phyloP scores from a whole-genome alignment of 2,329 filamentous ascomycete species.

The Aspergillus transmontanensis region DNA sequence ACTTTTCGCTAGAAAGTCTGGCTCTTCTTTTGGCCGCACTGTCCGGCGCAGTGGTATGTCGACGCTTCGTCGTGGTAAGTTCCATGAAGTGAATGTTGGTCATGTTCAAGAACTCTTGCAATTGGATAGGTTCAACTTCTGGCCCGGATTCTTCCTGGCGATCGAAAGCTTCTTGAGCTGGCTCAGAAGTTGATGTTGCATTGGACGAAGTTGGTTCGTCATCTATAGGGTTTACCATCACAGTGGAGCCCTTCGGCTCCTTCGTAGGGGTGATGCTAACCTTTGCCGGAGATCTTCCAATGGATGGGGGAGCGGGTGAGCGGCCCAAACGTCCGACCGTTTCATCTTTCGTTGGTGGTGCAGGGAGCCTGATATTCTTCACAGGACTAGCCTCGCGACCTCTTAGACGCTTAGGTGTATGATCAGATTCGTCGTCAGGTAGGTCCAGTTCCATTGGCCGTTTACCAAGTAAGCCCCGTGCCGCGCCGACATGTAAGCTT shows the following conservation, averaged over 20 bases:
- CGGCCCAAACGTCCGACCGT: slow-evolving; percentile 60
- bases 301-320: slow-evolving; percentile 50
- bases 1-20: slow-evolving; percentile 28
- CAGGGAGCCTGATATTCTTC: slow-evolving; percentile 71
- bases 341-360: slow-evolving; percentile 68
- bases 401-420: slow-evolving; percentile 66
- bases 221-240: slow-evolving; percentile 36
- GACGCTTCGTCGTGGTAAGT: slow-evolving; percentile 89
- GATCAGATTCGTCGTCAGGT: slow-evolving; percentile 60
- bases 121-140: slow-evolving; percentile 66
- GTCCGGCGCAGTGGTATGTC: slow-evolving; percentile 74
- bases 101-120: slow-evolving; percentile 92
- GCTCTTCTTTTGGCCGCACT: slow-evolving; percentile 35
- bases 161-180: slow-evolving; percentile 47
- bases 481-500: slow-evolving; percentile 75
- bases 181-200: slow-evolving; percentile 42
- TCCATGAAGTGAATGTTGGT: slow-evolving; percentile 99
- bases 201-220: slow-evolving; percentile 23
- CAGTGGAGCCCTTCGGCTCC: slow-evolving; percentile 43
- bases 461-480: slow-evolving; percentile 73
- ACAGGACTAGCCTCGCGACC: slow-evolving; percentile 74
- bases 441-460: slow-evolving; percentile 71
- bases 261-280: slow-evolving; percentile 56
- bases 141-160: slow-evolving; percentile 47
- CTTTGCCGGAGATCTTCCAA: slow-evolving; percentile 33